A percentile compares a stretch with the other conserved stretches of the same genome.
These are phyloP conservation scores for Pleurostoma richardsiae DNA, from an alignment of 2,329 filamentous ascomycete species.

Conservation along the genomic window DNA sequence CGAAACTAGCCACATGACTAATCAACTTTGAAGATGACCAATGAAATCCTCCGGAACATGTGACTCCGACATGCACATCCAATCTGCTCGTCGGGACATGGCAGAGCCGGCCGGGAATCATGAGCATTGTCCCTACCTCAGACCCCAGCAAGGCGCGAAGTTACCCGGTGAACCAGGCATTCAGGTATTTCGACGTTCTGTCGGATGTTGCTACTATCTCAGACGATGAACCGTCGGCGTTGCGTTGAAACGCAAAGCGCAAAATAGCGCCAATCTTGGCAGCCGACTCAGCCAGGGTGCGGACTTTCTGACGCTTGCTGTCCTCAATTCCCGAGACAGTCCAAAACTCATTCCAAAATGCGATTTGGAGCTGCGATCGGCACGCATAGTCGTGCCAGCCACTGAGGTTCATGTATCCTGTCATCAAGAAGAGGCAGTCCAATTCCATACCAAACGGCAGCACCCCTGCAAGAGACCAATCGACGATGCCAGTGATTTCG, in stretches of 20 bases:
- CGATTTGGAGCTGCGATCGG: constrained; percentile 9
- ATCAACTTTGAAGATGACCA: too few species aligned
- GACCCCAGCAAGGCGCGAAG: too few species aligned
- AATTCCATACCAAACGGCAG: constrained; percentile 8
- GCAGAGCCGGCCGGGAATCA: too few species aligned
- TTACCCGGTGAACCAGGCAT: too few species aligned
- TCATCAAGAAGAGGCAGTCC: constrained; percentile 15
- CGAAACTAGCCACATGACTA: too few species aligned
- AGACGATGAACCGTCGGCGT: constrained; percentile 16
- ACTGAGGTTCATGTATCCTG: constrained; percentile 16
- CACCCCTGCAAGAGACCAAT: constrained; percentile 20
- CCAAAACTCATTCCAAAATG: constrained; percentile 24
- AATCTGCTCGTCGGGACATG: too few species aligned
- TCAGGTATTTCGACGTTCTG: too few species aligned
- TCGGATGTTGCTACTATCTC: too few species aligned
- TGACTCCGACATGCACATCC: too few species aligned
- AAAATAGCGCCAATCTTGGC: constrained; percentile 19
- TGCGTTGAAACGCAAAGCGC: constrained; percentile 17
- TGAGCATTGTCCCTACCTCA: too few species aligned
- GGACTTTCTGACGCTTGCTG: constrained; percentile 9
- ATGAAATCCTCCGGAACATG: too few species aligned
- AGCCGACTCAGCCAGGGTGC: constrained; percentile 14
- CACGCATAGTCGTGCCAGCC: constrained; percentile 21
- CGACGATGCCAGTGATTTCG: constrained; percentile 19
- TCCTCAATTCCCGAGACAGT: constrained; percentile 12